Conservation (phyloP, 768 basidiomycete species). For the Fomitopsis serialis region DNA sequence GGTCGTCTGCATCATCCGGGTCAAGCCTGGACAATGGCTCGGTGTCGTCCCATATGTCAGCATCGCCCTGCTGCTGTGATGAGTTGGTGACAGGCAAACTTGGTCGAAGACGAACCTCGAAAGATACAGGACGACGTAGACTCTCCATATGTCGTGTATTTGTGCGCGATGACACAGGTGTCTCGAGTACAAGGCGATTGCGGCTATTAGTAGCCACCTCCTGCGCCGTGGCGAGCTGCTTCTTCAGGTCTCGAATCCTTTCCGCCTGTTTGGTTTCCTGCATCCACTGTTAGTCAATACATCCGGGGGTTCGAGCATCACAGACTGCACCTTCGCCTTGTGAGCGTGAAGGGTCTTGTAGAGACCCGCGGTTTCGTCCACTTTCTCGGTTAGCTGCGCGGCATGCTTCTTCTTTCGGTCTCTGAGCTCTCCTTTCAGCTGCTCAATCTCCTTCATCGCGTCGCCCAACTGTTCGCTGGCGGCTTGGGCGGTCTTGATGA, state of each 20-base stretch:
- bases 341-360: background rate
- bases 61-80: background rate
- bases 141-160: background rate
- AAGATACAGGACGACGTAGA: background rate
- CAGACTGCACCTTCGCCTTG: conserved; percentile 2
- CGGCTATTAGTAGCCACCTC: background rate
- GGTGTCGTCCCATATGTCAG: background rate
- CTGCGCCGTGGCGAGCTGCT: background rate
- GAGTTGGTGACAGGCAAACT: background rate
- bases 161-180: background rate
- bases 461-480: background rate
- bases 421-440: background rate
- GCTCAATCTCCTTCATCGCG: background rate
- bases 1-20: background rate
- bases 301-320: background rate
- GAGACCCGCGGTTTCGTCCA: background rate
- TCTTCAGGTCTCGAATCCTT: background rate
- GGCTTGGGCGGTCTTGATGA: background rate
- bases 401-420: background rate
- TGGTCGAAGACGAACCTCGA: background rate
- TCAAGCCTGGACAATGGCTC: background rate
- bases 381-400: background rate
- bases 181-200: background rate
- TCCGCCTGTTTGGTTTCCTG: conserved; percentile 2
- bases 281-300: background rate